Percentiles rank a stretch among this genome's conserved stretches.
phyloP scores from a whole-genome alignment of 208 protist species.

The Polymyxa betae region DNA sequence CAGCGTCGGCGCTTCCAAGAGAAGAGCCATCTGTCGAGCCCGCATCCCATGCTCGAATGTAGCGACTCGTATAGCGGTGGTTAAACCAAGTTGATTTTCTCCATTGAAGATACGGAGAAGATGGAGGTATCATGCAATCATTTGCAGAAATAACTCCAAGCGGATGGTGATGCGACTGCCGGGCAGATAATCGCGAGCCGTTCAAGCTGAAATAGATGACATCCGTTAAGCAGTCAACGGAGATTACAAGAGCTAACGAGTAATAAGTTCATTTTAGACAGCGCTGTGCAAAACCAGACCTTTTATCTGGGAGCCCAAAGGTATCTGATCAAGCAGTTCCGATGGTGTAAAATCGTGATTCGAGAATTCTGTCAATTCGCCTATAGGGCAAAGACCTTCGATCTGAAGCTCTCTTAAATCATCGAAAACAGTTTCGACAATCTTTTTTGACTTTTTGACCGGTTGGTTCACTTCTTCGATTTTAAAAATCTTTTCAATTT shows the following conservation, averaged over 20 bases:
- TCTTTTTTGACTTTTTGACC: background rate
- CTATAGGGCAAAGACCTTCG: constrained; percentile 27
- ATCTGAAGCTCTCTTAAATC: constrained; percentile 8
- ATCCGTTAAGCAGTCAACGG: background rate
- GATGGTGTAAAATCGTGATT: background rate
- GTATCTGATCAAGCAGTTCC: constrained; percentile 32
- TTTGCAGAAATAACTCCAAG: constrained; percentile 27
- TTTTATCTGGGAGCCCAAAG: constrained; percentile 26
- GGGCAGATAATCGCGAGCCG: background rate
- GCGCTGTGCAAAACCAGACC: background rate
- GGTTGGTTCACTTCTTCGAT: background rate
- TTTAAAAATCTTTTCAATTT: constrained; percentile 37
- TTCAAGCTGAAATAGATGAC: constrained; percentile 30
- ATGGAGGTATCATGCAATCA: background rate
- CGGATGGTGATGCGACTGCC: constrained; percentile 1
- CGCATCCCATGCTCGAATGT: too few species aligned
- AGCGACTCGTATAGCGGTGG: too few species aligned
- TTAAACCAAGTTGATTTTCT: constrained; percentile 34
- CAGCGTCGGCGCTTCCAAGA: too few species aligned
- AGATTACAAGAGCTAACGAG: constrained; percentile 30
- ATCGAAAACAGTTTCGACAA: background rate
- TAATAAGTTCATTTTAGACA: background rate
- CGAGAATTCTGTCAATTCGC: background rate
- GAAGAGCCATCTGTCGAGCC: too few species aligned
- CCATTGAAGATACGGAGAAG: constrained; percentile 39